Conservation (phyloP, 2,329 filamentous ascomycete species). For the Sarocladium kiliense region DNA sequence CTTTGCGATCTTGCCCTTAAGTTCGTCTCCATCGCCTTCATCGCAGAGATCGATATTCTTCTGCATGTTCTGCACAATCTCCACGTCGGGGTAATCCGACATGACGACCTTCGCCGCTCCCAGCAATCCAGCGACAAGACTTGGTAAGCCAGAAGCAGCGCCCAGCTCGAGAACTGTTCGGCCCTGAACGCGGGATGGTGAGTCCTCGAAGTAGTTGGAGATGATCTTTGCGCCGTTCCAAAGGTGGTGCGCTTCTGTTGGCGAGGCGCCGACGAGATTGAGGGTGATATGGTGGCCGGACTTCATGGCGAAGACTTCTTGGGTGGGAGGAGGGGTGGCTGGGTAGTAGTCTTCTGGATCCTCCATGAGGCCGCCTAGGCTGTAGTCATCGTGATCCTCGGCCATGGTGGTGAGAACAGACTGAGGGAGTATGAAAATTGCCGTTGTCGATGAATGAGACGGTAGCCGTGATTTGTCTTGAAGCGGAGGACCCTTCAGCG, state of each 20-base stretch:
- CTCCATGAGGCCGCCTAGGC: slow-evolving; percentile 58
- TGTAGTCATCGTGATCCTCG: slow-evolving; percentile 28
- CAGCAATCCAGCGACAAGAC: slow-evolving; percentile 68
- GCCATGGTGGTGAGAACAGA: slow-evolving; percentile 22
- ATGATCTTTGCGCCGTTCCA: slow-evolving; percentile 87
- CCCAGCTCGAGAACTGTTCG: slow-evolving; percentile 83
- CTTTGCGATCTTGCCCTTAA: slow-evolving; percentile 21
- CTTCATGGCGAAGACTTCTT: slow-evolving; percentile 64
- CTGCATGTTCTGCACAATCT: slow-evolving; percentile 74
- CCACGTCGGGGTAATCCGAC: slow-evolving; percentile 83
- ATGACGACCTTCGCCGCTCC: slow-evolving; percentile 70
- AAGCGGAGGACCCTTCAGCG: too few relatives aligned
- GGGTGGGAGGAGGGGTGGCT: slow-evolving; percentile 70
- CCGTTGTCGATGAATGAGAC: too few relatives aligned
- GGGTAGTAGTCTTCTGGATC: slow-evolving; percentile 79
- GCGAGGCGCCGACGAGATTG: slow-evolving; percentile 80
- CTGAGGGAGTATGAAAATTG: too few relatives aligned
- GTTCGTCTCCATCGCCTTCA: slow-evolving; percentile 17
- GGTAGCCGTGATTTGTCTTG: too few relatives aligned
- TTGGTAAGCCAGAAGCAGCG: slow-evolving; percentile 80
- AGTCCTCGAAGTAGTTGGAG: slow-evolving; percentile 70
- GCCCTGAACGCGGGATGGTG: slow-evolving; percentile 55
- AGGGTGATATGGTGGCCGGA: slow-evolving; percentile 62
- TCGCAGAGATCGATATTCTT: slow-evolving; percentile 64
- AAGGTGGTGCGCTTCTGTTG: slow-evolving; percentile 82